phyloP scores from a whole-genome alignment of 1,139 yeast species.

The Saccharomyces hybrid region DNA sequence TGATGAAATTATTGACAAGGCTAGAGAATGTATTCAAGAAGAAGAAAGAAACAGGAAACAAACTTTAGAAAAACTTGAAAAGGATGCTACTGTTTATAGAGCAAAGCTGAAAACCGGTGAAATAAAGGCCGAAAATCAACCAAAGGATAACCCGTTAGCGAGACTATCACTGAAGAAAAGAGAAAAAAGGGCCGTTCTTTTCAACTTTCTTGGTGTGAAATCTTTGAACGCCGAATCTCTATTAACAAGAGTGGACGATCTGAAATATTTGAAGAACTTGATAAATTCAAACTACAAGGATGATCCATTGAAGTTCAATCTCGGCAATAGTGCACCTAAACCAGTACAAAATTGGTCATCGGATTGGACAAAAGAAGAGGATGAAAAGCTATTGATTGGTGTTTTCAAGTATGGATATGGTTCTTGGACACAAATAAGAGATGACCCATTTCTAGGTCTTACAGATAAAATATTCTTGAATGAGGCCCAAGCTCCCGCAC shows the following conservation, averaged over 20 bases:
- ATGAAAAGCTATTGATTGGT: conserved; percentile 79
- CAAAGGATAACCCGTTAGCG: conserved; percentile 39
- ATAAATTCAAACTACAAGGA: conserved; percentile 32
- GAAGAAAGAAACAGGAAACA: conserved; percentile 59
- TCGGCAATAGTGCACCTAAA: conserved; percentile 54
- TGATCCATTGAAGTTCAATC: conserved; percentile 49
- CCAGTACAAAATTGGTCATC: conserved; percentile 88
- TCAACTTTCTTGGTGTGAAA: conserved; percentile 83
- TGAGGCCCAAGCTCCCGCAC: conserved; percentile 23
- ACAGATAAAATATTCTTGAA: conserved; percentile 74
- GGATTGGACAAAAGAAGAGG: conserved; percentile 77
- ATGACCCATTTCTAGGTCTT: conserved; percentile 84
- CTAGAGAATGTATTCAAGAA: conserved; percentile 54
- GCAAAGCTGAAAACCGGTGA: conserved; percentile 38
- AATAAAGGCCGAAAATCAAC: conserved; percentile 30
- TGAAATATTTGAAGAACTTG: conserved; percentile 52
- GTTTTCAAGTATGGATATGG: conserved; percentile 92
- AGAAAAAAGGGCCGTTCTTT: conserved; percentile 80
- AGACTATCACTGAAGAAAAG: conserved; percentile 49
- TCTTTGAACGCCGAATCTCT: conserved; percentile 87
- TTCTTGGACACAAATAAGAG: conserved; percentile 88
- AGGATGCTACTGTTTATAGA: conserved; percentile 52
- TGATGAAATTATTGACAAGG: conserved; percentile 55
- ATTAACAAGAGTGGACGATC: conserved; percentile 72
- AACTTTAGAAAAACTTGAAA: conserved; percentile 52